Percentiles rank a stretch among this genome's conserved stretches.
Evolutionary conservation across 805 yeast species (phyloP).

Genomic region (Zygoascus ofunaensis): DNA sequence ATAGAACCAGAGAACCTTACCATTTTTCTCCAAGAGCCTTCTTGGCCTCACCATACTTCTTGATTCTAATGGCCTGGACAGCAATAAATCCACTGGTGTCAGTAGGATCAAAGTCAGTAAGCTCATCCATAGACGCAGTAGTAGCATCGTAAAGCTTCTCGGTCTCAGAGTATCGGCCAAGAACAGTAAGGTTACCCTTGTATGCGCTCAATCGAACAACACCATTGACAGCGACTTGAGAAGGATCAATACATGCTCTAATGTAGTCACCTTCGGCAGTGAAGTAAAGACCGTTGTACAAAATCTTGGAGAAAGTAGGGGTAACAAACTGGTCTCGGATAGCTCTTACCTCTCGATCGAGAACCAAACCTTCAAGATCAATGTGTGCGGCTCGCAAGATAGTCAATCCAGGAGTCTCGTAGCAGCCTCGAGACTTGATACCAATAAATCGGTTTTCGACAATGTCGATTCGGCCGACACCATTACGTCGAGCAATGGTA

Average conservation of each 20-base stretch:
- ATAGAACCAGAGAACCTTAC: no score
- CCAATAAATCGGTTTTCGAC: constrained; percentile 99
- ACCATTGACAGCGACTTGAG: constrained; percentile 94
- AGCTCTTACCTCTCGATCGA: constrained; percentile 96
- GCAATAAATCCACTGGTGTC: constrained; percentile 97
- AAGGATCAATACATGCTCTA: constrained; percentile 70
- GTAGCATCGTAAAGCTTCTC: constrained; percentile 97
- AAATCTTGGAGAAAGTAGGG: constrained; percentile 75
- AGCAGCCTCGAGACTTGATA: constrained; percentile 97
- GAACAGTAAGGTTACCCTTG: constrained; percentile 76
- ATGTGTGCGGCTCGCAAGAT: constrained; percentile 87
- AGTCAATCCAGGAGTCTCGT: constrained; percentile 98
- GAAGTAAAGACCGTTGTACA: constrained; percentile 96
- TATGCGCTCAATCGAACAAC: constrained; percentile 87
- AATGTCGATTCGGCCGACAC: constrained; percentile 98
- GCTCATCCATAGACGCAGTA: constrained; percentile 98
- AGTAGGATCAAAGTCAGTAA: constrained; percentile 94
- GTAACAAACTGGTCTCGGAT: constrained; percentile 95
- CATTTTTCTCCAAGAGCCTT: constrained; percentile 57
- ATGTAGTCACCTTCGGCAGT: constrained; percentile 97
- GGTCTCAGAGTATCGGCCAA: constrained; percentile 92
- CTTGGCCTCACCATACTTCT: constrained; percentile 95
- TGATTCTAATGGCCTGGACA: constrained; percentile 95
- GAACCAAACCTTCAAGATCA: constrained; percentile 92
- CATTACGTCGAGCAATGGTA: constrained; percentile 95